A percentile compares a stretch with the other conserved stretches of the same genome.
phyloP scores from a whole-genome alignment of 2,329 filamentous ascomycete species.

The Daldinia sp. region DNA sequence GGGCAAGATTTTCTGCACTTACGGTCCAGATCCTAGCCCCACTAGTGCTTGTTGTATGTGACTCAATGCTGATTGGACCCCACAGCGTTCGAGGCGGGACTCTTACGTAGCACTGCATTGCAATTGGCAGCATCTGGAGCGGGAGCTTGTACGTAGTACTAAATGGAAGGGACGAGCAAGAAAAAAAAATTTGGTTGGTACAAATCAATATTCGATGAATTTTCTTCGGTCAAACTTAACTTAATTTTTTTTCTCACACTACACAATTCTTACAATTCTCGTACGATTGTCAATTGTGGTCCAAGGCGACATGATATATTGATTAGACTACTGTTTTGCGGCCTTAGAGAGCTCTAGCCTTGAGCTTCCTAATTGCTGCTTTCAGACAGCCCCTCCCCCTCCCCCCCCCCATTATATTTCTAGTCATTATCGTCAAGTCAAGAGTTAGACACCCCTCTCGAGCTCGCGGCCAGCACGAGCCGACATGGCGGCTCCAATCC shows the following conservation, averaged over 20 bases:
- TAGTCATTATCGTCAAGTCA: constrained; percentile 12
- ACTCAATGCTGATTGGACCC: constrained; percentile 27
- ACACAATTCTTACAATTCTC: constrained; percentile 19
- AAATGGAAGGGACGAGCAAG: constrained; percentile 17
- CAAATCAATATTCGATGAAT: constrained; percentile 23
- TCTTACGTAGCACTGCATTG: constrained; percentile 38
- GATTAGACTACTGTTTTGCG: constrained; percentile 38
- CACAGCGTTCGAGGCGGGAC: constrained; percentile 18
- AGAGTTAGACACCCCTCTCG: constrained; percentile 10
- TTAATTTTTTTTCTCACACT: constrained; percentile 23
- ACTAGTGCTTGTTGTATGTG: constrained; percentile 27
- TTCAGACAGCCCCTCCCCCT: constrained; percentile 21
- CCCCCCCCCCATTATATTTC: constrained; percentile 6
- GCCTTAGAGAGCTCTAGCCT: constrained; percentile 45
- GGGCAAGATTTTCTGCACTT: constrained; percentile 13
- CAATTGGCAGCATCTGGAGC: constrained; percentile 34
- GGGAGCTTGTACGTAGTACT: constrained; percentile 37
- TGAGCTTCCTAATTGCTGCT: constrained; percentile 46
- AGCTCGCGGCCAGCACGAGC: constrained; percentile 16
- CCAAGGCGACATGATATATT: constrained; percentile 41
- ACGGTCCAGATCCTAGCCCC: constrained; percentile 10
- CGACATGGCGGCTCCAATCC: constrained; percentile 55
- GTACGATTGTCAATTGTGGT: constrained; percentile 29
- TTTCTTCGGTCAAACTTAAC: constrained; percentile 20
- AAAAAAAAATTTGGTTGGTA: constrained; percentile 23